These are phyloP conservation scores for Oehlia diaphana DNA, from an alignment of 192 early-diverging fungal species.

Conservation along the genomic window DNA sequence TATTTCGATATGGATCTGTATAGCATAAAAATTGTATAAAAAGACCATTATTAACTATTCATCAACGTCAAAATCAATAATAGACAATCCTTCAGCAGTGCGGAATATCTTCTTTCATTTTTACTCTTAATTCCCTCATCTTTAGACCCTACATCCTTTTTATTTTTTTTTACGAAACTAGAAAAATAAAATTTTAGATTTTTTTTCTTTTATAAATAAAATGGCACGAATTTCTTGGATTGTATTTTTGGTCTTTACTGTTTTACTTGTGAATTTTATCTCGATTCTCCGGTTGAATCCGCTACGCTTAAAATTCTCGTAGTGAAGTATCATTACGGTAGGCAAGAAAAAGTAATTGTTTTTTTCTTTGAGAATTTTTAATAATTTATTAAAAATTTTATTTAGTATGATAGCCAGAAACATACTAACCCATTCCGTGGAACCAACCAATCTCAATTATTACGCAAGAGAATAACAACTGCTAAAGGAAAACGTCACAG, in stretches of 20 bases:
- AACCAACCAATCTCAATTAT: not conserved
- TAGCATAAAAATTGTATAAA: too few species aligned
- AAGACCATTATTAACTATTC: too few species aligned
- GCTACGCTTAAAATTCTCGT: not conserved
- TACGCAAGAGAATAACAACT: not conserved
- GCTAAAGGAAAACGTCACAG: not conserved
- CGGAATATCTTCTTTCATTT: too few species aligned
- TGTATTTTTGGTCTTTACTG: not conserved
- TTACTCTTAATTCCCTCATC: too few species aligned
- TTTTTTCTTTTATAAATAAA: not conserved
- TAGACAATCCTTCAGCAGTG: too few species aligned
- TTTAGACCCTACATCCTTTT: too few species aligned
- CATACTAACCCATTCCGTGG: not conserved
- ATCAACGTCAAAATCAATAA: too few species aligned
- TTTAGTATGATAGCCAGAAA: not conserved
- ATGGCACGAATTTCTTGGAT: not conserved
- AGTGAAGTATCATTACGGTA: not conserved
- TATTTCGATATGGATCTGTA: too few species aligned
- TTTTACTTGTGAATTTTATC: not conserved
- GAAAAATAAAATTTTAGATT: too few species aligned
- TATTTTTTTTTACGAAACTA: too few species aligned
- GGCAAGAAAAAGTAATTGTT: not conserved
- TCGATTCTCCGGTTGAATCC: too few species aligned
- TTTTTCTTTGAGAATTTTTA: not conserved
- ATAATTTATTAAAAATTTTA: not conserved